These are phyloP conservation scores for Knoxia roxburghii DNA, from an alignment of 257 asterid genomes.

Conservation along the genomic window DNA sequence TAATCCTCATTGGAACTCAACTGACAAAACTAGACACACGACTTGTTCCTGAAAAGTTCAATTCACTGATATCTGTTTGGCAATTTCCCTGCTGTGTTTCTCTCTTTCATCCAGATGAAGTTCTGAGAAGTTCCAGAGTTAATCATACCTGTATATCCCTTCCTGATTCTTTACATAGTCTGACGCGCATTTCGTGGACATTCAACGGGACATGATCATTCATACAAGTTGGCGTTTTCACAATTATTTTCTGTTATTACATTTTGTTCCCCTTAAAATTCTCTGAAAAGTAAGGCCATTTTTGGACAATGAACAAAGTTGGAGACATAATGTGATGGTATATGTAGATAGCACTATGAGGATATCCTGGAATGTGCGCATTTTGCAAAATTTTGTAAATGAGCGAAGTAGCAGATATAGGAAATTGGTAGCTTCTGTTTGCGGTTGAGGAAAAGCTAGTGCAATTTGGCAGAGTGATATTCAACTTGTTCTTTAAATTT, in stretches of 20 bases:
- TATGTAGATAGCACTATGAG: background rate
- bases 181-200: background rate
- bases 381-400: background rate
- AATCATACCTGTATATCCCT: background rate
- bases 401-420: background rate
- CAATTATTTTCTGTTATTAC: background rate
- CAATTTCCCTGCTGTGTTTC: conserved; percentile 6
- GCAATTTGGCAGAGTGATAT: conserved; percentile 5
- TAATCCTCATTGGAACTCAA: background rate
- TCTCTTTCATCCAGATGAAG: background rate
- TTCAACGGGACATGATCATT: background rate
- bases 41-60: background rate
- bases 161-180: background rate
- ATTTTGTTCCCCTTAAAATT: background rate
- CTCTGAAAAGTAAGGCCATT: background rate
- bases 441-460: background rate
- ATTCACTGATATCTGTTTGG: background rate
- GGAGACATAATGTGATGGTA: background rate
- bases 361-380: too few relatives aligned
- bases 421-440: background rate
- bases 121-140: background rate
- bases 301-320: background rate
- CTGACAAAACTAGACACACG: too few relatives aligned
- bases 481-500: background rate
- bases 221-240: background rate